These are phyloP conservation scores for Fusarium proliferatum DNA, from an alignment of 2,329 filamentous ascomycete species.

Conservation along the genomic window DNA sequence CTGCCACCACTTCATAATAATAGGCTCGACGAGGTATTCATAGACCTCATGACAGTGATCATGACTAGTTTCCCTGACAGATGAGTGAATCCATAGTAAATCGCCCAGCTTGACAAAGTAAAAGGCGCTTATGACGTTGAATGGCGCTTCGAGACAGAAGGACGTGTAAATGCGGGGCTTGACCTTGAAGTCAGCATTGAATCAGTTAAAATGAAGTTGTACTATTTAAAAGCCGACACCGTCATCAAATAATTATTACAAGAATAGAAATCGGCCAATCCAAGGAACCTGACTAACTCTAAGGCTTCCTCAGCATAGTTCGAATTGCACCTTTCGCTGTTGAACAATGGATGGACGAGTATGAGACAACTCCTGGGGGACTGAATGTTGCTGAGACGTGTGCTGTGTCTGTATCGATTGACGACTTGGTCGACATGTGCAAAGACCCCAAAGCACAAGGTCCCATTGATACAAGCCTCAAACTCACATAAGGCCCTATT, in stretches of 20 bases:
- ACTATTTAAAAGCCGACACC: slow-evolving; percentile 1
- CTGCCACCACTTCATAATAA: background rate
- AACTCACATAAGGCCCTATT: slow-evolving; percentile 80
- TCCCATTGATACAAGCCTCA: slow-evolving; percentile 61
- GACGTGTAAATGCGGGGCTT: background rate
- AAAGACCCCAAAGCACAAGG: slow-evolving; percentile 60
- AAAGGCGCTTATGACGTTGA: background rate
- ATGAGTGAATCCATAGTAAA: background rate
- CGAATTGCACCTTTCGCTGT: slow-evolving; percentile 73
- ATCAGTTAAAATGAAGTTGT: background rate
- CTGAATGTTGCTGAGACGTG: slow-evolving; percentile 85
- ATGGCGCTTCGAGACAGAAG: background rate
- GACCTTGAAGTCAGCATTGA: background rate
- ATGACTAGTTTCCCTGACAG: background rate
- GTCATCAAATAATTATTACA: background rate
- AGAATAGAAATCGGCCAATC: background rate
- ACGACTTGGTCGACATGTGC: slow-evolving; percentile 71
- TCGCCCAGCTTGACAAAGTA: background rate
- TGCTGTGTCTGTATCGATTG: slow-evolving; percentile 77
- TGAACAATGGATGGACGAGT: slow-evolving; percentile 76
- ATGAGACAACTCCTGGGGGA: slow-evolving; percentile 65
- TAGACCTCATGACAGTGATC: background rate
- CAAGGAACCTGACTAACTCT: background rate
- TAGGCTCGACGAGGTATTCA: background rate
- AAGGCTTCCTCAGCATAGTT: slow-evolving; percentile 57